Conservation (phyloP, 2,329 filamentous ascomycete genomes). For the Clarireedia monteithiana region DNA sequence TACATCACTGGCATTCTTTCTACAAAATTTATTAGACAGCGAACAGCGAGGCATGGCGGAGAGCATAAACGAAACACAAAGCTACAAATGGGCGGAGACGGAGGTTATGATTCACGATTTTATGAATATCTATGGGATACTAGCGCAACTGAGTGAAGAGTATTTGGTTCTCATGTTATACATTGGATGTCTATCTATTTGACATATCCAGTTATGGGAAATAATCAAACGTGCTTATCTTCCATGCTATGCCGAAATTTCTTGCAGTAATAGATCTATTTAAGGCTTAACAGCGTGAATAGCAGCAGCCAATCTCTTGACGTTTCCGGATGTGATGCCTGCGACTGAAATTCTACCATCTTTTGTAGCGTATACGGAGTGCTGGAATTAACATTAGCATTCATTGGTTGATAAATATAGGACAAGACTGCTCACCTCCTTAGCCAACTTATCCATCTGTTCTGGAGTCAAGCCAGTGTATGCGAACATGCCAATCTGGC, state of each 20-base stretch:
- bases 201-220: background rate
- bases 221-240: background rate
- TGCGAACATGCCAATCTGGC: conserved; percentile 98
- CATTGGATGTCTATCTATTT: background rate
- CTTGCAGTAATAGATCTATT: background rate
- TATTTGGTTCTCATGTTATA: background rate
- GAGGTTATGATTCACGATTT: background rate
- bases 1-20: no score
- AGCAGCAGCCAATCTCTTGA: conserved; percentile 71
- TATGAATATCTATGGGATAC: background rate
- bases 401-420: conserved; percentile 16
- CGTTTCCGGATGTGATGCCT: conserved; percentile 73
- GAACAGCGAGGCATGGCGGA: no score
- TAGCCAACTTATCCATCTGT: conserved; percentile 85
- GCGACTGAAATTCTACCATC: conserved; percentile 82
- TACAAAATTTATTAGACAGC: no score
- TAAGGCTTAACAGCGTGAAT: conserved; percentile 70
- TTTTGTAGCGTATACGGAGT: conserved; percentile 96
- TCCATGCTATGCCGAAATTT: background rate
- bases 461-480: conserved; percentile 88
- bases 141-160: background rate
- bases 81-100: no score
- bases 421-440: conserved; percentile 52
- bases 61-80: no score
- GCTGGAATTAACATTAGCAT: conserved; percentile 35